Evolutionary conservation across 805 yeast species (phyloP), one percentile per base, ranked within the genome.

Genomic region (Pichia gijzeniarum): DNA sequence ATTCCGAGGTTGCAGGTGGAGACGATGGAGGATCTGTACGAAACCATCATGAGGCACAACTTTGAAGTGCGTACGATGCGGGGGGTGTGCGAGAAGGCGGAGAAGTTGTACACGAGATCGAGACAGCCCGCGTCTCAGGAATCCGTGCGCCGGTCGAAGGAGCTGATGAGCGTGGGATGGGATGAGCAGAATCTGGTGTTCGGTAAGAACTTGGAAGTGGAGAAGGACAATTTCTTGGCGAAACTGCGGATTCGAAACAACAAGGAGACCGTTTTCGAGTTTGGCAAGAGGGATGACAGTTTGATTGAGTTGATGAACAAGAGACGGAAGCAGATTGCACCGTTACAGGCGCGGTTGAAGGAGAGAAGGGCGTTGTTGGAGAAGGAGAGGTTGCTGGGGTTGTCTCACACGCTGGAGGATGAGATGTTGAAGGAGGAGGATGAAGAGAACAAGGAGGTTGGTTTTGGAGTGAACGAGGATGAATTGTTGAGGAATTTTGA

Each of bases 251-350:
- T 85, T 53, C 73, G 96, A 59, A 63, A 70, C 36, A 70, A 79
- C 41, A 83, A 86, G 56, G 98, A 93, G 61, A 93, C 99, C 0
- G 97, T 93, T 3, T 93, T 93, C 61, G 99, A 93, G 64, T 84
- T 89, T 64, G 77, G 80, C 49, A 78, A 81, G 57, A 74, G 72
- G 41, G 86, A 81, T 53, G 82, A 82, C 52, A 76, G 80, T 41
- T 71, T 88, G 59, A 82, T 85, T 34, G 82, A 82, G 44, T 72
- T 93, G 59, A 93, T 93, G 99, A 74, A 80, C 51, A 79, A 80
- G 49, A 73, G 98, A 70, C 74, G 99, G 62, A 74, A 73, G 48
- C 96, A 90, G 61, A 73, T 91, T 46, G 96, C 95, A 0, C 64
- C 59, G 10, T 79, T 90, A 42, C 96, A 90, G 63, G 72, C 80